Percentiles rank a stretch among this genome's conserved stretches.
phyloP scores from a whole-genome alignment of 495 filamentous ascomycete species.

The Tuber borchii region DNA sequence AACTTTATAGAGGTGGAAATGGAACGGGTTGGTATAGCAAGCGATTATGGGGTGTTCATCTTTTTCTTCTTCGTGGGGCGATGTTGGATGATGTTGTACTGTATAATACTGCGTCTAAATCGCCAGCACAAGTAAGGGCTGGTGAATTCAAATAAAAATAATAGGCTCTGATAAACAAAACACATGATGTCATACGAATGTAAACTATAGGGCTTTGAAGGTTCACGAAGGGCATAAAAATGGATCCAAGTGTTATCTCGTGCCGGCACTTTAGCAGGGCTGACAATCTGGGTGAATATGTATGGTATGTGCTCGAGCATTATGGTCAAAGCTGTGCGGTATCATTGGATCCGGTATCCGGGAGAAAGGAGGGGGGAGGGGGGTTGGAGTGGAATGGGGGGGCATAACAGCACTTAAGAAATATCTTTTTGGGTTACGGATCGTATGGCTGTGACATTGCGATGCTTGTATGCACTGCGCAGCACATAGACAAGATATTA shows the following conservation, averaged over 20 bases:
- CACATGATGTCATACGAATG: background rate
- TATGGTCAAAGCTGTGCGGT: background rate
- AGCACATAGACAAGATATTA: background rate
- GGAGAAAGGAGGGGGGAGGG: background rate
- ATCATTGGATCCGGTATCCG: background rate
- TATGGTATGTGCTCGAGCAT: background rate
- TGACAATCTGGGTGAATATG: background rate
- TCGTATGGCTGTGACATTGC: background rate
- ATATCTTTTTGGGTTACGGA: background rate
- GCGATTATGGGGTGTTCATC: background rate
- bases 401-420: background rate
- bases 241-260: background rate
- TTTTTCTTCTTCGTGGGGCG: background rate
- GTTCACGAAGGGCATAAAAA: background rate
- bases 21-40: constrained; percentile 8
- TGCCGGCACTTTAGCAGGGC: background rate
- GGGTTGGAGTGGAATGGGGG: background rate
- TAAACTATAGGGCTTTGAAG: background rate
- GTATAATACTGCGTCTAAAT: constrained; percentile 2
- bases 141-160: background rate
- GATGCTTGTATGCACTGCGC: background rate
- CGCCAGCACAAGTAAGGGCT: background rate
- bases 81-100: background rate
- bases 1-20: constrained; percentile 33
- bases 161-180: background rate